phyloP scores from a whole-genome alignment of 176 grass and related monocot genomes.

The Otatea glauca region DNA sequence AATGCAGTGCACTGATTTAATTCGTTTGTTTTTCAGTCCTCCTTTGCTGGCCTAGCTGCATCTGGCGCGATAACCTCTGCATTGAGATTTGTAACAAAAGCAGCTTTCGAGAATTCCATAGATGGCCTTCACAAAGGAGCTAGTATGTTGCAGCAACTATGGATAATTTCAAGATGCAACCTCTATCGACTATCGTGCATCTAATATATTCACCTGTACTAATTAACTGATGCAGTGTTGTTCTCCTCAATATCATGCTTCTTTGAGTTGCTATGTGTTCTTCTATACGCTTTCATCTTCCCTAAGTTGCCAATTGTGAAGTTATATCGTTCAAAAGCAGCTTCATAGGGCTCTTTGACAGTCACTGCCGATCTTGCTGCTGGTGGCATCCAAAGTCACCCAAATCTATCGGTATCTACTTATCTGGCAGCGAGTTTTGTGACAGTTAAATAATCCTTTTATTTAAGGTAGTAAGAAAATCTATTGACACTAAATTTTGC shows the following conservation, averaged over 20 bases:
- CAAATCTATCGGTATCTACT: conserved; percentile 17
- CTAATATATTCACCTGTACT: conserved; percentile 3
- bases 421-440: conserved; percentile 5
- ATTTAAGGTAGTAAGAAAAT: background rate
- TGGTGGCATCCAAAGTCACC: conserved; percentile 45
- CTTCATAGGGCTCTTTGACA: conserved; percentile 62
- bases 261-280: conserved; percentile 62
- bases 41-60: conserved; percentile 71
- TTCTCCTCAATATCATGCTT: conserved; percentile 69
- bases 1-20: background rate
- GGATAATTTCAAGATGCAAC: background rate
- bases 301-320: conserved; percentile 68
- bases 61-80: conserved; percentile 68
- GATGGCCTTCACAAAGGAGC: conserved; percentile 76
- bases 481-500: background rate
- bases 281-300: conserved; percentile 70
- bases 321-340: conserved; percentile 67
- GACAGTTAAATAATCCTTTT: conserved; percentile 18
- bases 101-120: conserved; percentile 63
- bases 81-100: conserved; percentile 67
- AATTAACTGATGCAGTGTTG: conserved; percentile 51
- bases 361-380: conserved; percentile 75
- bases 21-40: conserved; percentile 46
- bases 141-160: conserved; percentile 44
- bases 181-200: background rate